These are phyloP conservation scores for Eudorina sp. DNA, from an alignment of 139 green algal genomes.

Conservation along the genomic window DNA sequence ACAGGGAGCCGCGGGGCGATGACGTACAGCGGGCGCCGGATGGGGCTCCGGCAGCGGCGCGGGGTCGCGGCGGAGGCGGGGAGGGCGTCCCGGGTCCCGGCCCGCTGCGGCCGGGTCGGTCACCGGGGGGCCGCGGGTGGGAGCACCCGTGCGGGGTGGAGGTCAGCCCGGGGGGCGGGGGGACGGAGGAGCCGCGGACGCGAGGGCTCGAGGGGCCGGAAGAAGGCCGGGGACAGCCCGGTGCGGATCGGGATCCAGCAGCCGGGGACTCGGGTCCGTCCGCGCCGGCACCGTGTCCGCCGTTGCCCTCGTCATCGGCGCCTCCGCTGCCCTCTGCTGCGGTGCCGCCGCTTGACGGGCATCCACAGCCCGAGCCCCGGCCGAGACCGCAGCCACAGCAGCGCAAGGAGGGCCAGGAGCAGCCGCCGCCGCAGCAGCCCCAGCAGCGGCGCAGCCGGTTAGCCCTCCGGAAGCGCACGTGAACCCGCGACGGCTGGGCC, in stretches of 20 bases:
- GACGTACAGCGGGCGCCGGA: no score
- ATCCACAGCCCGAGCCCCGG: not conserved
- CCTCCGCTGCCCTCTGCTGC: not conserved
- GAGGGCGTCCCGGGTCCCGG: no score
- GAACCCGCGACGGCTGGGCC: no score
- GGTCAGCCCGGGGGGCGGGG: no score
- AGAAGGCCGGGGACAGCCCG: not conserved
- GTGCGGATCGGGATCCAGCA: no score
- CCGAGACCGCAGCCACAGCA: not conserved
- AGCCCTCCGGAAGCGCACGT: not conserved
- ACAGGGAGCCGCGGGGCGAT: no score
- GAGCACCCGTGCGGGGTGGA: no score
- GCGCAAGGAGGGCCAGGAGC: not conserved
- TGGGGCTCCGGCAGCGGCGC: no score
- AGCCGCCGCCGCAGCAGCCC: not conserved
- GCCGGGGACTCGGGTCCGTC: no score
- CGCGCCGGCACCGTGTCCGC: not conserved
- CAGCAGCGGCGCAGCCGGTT: not conserved
- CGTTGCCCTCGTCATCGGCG: not conserved
- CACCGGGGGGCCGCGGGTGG: no score
- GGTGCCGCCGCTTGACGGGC: not conserved
- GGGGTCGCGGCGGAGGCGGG: no score
- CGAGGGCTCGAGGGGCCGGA: not conserved
- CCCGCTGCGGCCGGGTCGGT: no score
- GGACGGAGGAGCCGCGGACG: not conserved